Evolutionary conservation across 495 filamentous ascomycete genomes (phyloP), one percentile per base, ranked within the genome.

Genomic region (Hapsidospora chrysogenum): DNA sequence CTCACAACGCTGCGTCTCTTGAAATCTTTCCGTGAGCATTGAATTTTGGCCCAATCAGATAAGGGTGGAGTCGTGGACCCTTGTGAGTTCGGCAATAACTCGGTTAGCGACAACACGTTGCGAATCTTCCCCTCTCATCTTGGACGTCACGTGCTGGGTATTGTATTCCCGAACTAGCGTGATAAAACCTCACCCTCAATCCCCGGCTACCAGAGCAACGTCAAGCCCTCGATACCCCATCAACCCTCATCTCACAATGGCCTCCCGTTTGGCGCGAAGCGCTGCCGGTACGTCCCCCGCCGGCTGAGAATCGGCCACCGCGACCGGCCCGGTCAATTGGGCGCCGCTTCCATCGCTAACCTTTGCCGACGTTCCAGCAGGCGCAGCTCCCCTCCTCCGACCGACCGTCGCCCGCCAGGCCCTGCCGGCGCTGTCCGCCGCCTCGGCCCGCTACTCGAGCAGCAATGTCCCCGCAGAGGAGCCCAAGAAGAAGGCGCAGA

Each of bases 401-500:
- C 69, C 80, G 52, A 67, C 71, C 42, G 46, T 81, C 41, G 56
- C 66, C 56, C 58, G 73, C 63, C 78, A 80, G 58, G 58, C 64
- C 49, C 60, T 82, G 49, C 80, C 81, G 56, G 70, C 80, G 49
- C 56, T 68, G 54, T 79, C 33, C 46, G 38, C 45, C 54, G 29
- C 37, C 15, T 68, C 72, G 33, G 51, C 74, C 35, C 54, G 68
- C 52, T 80, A 81, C 44, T 61, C 68, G 48, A 62, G 70, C 43
- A 86, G 85, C 47, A 84, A 73, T 55, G 72, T 86, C 17, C 82
- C 89, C 20, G 44, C 74, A 19, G 68, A 79, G 56, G 84, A 92
- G 41, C 86, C 92, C 50, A 80, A 86, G 62, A 78, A 76, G 55
- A 93, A 87, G 69, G 92, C 92, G 26, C 80, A 94, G 66, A 92